Percentiles rank a stretch among this genome's conserved stretches.
Evolutionary conservation across 169 alveolate genomes (phyloP).

Genomic region (Cryptosporidium sp.): DNA sequence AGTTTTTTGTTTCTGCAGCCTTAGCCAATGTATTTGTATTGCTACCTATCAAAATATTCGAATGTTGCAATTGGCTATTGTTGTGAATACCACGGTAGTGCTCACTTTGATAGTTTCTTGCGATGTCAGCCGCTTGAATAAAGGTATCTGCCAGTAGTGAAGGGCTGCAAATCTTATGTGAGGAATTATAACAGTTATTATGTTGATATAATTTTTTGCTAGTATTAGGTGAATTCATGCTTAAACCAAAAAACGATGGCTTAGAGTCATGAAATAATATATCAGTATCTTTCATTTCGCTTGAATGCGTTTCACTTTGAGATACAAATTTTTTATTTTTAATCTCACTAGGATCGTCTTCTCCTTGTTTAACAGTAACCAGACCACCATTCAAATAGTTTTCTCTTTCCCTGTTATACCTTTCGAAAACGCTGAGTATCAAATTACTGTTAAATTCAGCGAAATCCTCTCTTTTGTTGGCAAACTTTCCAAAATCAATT

Average conservation of each 20-base stretch:
- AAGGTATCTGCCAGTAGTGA: slow-evolving; percentile 40
- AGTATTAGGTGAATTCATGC: slow-evolving; percentile 20
- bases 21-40: not conserved
- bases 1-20: not conserved
- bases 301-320: not conserved
- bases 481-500: not conserved
- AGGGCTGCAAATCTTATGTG: not conserved
- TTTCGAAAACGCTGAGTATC: slow-evolving; percentile 6
- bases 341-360: not conserved
- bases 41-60: not conserved
- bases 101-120: slow-evolving; percentile 11
- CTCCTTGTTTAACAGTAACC: slow-evolving; percentile 1
- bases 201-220: not conserved
- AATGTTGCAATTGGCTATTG: not conserved
- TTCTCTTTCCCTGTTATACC: slow-evolving; percentile 30
- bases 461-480: not conserved
- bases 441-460: not conserved
- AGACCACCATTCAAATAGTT: not conserved
- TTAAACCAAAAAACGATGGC: slow-evolving; percentile 61
- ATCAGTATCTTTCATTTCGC: not conserved
- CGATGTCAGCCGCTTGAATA: slow-evolving; percentile 53
- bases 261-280: not conserved
- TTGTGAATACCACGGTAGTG: not conserved
- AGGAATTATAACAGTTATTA: not conserved
- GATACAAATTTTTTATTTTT: not conserved